These are phyloP conservation scores for Candida germanica DNA, from an alignment of 805 yeast species.

Conservation along the genomic window DNA sequence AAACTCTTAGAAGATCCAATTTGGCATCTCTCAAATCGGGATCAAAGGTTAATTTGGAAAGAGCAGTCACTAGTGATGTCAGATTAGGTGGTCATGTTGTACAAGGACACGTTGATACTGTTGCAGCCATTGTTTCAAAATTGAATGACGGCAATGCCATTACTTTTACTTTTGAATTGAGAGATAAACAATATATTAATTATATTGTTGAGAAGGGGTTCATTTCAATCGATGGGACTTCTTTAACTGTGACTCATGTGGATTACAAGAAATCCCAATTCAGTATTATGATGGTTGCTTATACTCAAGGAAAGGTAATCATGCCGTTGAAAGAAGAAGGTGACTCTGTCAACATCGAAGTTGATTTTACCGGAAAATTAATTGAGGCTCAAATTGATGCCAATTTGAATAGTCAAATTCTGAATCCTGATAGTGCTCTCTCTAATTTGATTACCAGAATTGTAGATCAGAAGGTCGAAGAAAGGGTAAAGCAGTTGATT, in stretches of 20 bases:
- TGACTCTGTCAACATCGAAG: constrained; percentile 81
- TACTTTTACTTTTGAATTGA: constrained; percentile 66
- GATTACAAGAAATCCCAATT: constrained; percentile 57
- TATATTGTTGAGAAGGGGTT: constrained; percentile 96
- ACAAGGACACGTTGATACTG: constrained; percentile 95
- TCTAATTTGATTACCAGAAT: constrained; percentile 41
- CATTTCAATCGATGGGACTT: constrained; percentile 88
- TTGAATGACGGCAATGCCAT: constrained; percentile 72
- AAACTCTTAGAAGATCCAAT: constrained; percentile 79
- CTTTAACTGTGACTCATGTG: constrained; percentile 82
- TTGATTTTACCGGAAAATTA: constrained; percentile 89
- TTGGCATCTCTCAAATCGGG: constrained; percentile 60
- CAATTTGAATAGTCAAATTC: constrained; percentile 52
- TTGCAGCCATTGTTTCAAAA: constrained; percentile 58
- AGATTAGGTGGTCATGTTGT: constrained; percentile 97
- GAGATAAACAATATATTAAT: constrained; percentile 57
- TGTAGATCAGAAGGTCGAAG: constrained; percentile 29
- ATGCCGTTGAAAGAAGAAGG: constrained; percentile 65
- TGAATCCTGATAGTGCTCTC: constrained; percentile 47
- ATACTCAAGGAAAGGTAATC: constrained; percentile 80
- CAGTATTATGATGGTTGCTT: constrained; percentile 86
- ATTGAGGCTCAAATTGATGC: constrained; percentile 79
- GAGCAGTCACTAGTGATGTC: constrained; percentile 83
- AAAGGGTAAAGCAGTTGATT: not conserved
- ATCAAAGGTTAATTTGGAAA: constrained; percentile 75